Conservation (phyloP, 441 rosid species). For the Breynia disticha region DNA sequence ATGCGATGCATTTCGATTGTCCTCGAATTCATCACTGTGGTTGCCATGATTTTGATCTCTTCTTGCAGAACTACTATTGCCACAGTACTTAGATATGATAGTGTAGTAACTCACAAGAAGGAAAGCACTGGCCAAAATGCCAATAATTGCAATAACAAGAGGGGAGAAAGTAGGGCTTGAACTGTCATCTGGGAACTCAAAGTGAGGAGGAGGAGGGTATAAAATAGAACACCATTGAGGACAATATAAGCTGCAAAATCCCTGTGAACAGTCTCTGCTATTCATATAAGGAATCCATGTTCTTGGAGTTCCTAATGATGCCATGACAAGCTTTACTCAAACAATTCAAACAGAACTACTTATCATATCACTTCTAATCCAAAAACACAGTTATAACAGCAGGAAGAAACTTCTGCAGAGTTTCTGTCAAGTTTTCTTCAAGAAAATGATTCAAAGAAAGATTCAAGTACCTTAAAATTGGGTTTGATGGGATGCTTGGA, state of each 20-base stretch:
- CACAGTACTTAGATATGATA: constrained; percentile 59
- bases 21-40: constrained; percentile 27
- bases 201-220: constrained; percentile 65
- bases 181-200: constrained; percentile 32
- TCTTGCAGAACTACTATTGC: constrained; percentile 17
- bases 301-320: constrained; percentile 31
- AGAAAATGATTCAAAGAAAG: neutral
- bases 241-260: constrained; percentile 51
- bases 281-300: constrained; percentile 45
- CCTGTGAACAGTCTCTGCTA: constrained; percentile 65
- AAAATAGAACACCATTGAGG: constrained; percentile 72
- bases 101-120: constrained; percentile 65
- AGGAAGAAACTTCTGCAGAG: neutral
- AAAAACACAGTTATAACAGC: neutral
- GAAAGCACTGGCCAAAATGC: constrained; percentile 63
- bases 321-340: constrained; percentile 29
- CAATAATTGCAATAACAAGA: constrained; percentile 67
- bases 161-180: constrained; percentile 57
- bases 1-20: constrained; percentile 29
- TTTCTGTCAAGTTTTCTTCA: neutral
- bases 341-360: neutral
- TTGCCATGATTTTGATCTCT: constrained; percentile 4
- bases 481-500: neutral
- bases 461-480: constrained; percentile 14
- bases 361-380: neutral